phyloP scores from a whole-genome alignment of 2,329 filamentous ascomycete species.

The Lasiodiplodia sp. region DNA sequence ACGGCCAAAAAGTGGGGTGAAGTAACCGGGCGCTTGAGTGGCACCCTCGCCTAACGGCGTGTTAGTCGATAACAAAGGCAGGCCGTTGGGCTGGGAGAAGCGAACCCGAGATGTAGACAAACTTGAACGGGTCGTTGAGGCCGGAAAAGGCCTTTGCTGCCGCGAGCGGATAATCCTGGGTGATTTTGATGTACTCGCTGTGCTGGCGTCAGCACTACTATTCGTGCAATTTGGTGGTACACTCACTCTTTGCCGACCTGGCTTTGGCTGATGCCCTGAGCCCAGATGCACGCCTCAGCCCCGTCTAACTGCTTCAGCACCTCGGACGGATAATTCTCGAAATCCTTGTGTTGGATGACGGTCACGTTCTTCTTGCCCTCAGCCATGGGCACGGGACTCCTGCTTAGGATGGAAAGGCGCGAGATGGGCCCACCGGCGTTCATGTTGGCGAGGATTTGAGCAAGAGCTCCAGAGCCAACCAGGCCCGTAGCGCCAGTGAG shows the following conservation, averaged over 20 bases:
- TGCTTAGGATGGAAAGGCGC: conserved; percentile 72
- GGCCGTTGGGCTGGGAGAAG: not conserved
- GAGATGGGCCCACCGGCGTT: conserved; percentile 50
- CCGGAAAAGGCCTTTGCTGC: conserved; percentile 67
- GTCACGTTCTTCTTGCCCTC: conserved; percentile 64
- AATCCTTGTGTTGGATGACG: conserved; percentile 74
- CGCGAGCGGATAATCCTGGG: conserved; percentile 69
- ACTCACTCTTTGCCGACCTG: conserved; percentile 66
- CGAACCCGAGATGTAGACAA: conserved; percentile 69
- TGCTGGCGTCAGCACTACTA: conserved; percentile 29
- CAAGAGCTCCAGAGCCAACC: conserved; percentile 49
- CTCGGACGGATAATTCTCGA: conserved; percentile 64
- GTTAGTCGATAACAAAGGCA: not conserved
- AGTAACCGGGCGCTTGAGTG: conserved; percentile 62
- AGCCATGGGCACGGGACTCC: conserved; percentile 69
- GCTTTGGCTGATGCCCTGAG: conserved; percentile 70
- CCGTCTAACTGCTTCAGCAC: conserved; percentile 68
- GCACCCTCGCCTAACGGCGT: conserved; percentile 60
- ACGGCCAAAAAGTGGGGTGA: conserved; percentile 65
- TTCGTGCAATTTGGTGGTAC: not conserved
- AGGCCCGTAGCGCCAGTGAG: conserved; percentile 55
- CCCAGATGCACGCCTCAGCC: conserved; percentile 76
- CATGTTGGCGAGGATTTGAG: conserved; percentile 44
- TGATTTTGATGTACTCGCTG: conserved; percentile 72
- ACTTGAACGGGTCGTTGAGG: conserved; percentile 67